Conservation (phyloP, 2,329 filamentous ascomycete species). For the Seiridium unicorne region DNA sequence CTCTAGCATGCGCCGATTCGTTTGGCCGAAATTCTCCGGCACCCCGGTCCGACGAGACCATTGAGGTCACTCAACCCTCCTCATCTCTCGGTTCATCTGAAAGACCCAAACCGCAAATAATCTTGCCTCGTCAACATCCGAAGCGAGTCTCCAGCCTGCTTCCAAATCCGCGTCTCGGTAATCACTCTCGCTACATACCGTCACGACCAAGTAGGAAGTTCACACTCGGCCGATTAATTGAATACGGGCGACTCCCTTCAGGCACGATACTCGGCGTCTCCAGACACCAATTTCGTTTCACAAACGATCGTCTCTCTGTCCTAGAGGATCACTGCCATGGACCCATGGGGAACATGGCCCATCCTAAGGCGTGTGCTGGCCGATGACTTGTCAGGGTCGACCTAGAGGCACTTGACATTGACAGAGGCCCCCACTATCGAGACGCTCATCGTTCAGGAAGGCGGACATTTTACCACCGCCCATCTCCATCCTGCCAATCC, state of each 20-base stretch:
- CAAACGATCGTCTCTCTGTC: slow-evolving; percentile 1
- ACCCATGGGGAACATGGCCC: not conserved
- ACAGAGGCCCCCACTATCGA: slow-evolving; percentile 1
- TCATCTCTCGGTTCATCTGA: slow-evolving; percentile 6
- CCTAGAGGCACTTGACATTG: not conserved
- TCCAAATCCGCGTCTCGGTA: slow-evolving; percentile 7
- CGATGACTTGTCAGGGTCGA: not conserved
- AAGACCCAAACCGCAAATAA: slow-evolving; percentile 4
- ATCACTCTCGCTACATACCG: not conserved
- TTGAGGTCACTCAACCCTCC: slow-evolving; percentile 10
- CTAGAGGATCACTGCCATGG: not conserved
- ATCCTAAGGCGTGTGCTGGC: not conserved
- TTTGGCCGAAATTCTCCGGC: slow-evolving; percentile 20
- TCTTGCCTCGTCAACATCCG: slow-evolving; percentile 13
- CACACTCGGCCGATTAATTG: slow-evolving; percentile 5
- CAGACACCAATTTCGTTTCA: not conserved
- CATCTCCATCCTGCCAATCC: not conserved
- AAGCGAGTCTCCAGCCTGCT: slow-evolving; percentile 4
- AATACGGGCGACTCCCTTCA: not conserved
- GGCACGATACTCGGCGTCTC: not conserved
- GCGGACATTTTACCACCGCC: slow-evolving; percentile 1
- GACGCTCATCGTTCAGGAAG: slow-evolving; percentile 7
- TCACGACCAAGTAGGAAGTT: slow-evolving; percentile 8
- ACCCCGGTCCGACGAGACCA: slow-evolving; percentile 19
- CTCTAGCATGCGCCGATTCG: not conserved